Percentiles rank a stretch among this genome's conserved stretches.
Evolutionary conservation across 2,329 filamentous ascomycete species (phyloP).

Genomic region (Stemphylium lycopersici): DNA sequence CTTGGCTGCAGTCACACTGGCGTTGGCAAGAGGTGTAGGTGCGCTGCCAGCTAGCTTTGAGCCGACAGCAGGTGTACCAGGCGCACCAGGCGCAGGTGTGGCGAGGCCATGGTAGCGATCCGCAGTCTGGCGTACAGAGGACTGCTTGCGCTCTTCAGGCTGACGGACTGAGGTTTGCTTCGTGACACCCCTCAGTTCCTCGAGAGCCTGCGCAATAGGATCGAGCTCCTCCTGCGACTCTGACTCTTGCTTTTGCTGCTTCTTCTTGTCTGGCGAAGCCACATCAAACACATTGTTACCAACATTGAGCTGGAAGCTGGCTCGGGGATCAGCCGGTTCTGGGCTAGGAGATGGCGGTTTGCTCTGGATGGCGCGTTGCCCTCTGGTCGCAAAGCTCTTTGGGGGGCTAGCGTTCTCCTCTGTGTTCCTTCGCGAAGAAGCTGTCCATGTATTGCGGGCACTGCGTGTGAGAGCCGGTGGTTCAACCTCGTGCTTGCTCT

Average conservation of each 20-base stretch:
- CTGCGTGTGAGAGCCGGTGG: slow-evolving; percentile 49
- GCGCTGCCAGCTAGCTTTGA: slow-evolving; percentile 50
- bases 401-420: slow-evolving; percentile 50
- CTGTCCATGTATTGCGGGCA: slow-evolving; percentile 61
- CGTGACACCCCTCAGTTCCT: slow-evolving; percentile 84
- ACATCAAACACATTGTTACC: slow-evolving; percentile 97
- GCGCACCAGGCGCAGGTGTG: slow-evolving; percentile 70
- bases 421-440: slow-evolving; percentile 47
- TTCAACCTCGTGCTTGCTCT: slow-evolving; percentile 82
- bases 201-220: slow-evolving; percentile 89
- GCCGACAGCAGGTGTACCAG: slow-evolving; percentile 48
- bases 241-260: slow-evolving; percentile 48
- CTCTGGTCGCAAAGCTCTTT: slow-evolving; percentile 44
- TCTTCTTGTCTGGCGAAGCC: slow-evolving; percentile 71
- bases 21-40: slow-evolving; percentile 53
- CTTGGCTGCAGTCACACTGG: slow-evolving; percentile 61
- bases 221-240: slow-evolving; percentile 69
- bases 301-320: slow-evolving; percentile 90
- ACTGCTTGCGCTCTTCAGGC: slow-evolving; percentile 77
- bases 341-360: slow-evolving; percentile 53
- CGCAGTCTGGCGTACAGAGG: slow-evolving; percentile 84
- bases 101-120: slow-evolving; percentile 94
- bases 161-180: slow-evolving; percentile 82
- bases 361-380: slow-evolving; percentile 37
- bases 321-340: slow-evolving; percentile 88